Evolutionary conservation across 345 rosid genomes (phyloP).

Genomic region (Populus deltoides): DNA sequence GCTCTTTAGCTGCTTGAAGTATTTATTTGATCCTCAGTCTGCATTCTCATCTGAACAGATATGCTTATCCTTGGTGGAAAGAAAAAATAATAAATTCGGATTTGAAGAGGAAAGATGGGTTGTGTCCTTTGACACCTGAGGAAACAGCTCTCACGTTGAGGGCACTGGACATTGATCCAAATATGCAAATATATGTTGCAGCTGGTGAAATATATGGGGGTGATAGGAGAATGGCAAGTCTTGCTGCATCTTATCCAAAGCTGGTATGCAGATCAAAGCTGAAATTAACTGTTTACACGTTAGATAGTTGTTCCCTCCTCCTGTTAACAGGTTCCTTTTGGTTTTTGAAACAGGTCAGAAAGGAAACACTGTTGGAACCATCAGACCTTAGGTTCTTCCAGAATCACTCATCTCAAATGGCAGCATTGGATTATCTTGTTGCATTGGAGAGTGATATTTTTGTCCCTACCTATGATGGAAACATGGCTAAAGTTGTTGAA

Average conservation of each 20-base stretch:
- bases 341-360: slow-evolving; percentile 60
- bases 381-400: slow-evolving; percentile 68
- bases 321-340: neutral
- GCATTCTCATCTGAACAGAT: slow-evolving; percentile 36
- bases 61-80: slow-evolving; percentile 97
- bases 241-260: slow-evolving; percentile 64
- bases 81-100: slow-evolving; percentile 82
- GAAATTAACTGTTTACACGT: neutral
- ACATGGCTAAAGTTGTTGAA: slow-evolving; percentile 99
- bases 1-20: slow-evolving; percentile 7
- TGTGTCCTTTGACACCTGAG: slow-evolving; percentile 88
- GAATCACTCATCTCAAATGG: slow-evolving; percentile 89
- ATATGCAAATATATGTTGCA: slow-evolving; percentile 71
- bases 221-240: slow-evolving; percentile 62
- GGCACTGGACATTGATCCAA: slow-evolving; percentile 68
- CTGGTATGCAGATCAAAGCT: slow-evolving; percentile 49
- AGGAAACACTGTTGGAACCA: slow-evolving; percentile 69
- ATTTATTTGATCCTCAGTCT: neutral
- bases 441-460: slow-evolving; percentile 92
- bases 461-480: slow-evolving; percentile 93
- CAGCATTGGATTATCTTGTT: slow-evolving; percentile 93
- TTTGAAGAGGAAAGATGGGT: slow-evolving; percentile 75
- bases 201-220: slow-evolving; percentile 89
- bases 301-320: neutral
- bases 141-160: slow-evolving; percentile 74